These are phyloP conservation scores for Penicillium robsamsonii DNA, from an alignment of 495 filamentous ascomycete species.

Conservation along the genomic window DNA sequence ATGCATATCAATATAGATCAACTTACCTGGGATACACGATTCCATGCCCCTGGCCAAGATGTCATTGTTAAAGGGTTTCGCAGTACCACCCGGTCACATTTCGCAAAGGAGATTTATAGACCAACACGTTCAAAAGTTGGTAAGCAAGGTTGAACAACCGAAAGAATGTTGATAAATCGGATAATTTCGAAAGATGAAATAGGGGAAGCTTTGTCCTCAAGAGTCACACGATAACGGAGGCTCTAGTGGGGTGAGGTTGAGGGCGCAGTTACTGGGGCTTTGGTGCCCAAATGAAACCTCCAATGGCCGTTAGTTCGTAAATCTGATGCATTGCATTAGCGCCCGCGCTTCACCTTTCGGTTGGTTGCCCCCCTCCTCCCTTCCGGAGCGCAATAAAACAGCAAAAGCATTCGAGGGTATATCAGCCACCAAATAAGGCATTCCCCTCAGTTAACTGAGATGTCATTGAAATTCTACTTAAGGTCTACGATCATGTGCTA, in stretches of 20 bases:
- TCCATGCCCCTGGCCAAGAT: conserved; percentile 14
- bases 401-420: background rate
- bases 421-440: background rate
- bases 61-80: conserved; percentile 5
- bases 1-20: background rate
- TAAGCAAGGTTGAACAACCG: background rate
- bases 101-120: background rate
- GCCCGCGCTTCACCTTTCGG: background rate
- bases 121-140: conserved; percentile 3
- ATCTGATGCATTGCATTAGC: conserved; percentile 4
- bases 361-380: background rate
- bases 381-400: background rate
- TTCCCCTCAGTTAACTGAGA: background rate
- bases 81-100: conserved; percentile 5
- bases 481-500: background rate
- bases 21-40: conserved; percentile 5
- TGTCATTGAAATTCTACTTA: background rate
- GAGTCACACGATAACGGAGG: background rate
- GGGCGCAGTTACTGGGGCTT: conserved; percentile 1
- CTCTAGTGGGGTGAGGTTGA: background rate
- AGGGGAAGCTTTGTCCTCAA: background rate
- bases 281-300: background rate
- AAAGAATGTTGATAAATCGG: background rate
- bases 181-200: background rate
- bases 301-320: conserved; percentile 11